A percentile compares a stretch with the other conserved stretches of the same genome.
phyloP scores from a whole-genome alignment of 805 yeast species.

The Wickerhamomyces bovis region DNA sequence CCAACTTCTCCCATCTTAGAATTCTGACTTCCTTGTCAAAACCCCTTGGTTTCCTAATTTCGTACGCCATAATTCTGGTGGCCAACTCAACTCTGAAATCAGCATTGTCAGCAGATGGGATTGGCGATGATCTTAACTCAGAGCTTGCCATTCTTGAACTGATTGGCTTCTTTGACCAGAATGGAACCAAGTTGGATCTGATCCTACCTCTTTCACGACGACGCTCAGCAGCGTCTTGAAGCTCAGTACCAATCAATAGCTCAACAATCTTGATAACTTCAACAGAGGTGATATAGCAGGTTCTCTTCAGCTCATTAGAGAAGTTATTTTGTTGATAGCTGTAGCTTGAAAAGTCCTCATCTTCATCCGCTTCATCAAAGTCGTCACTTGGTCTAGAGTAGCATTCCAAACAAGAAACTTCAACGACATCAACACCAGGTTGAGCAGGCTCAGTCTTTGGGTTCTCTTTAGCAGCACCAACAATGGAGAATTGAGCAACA shows the following conservation, averaged over 20 bases:
- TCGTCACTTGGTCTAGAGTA: conserved; percentile 27
- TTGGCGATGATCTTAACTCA: conserved; percentile 11
- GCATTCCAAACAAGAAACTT: conserved; percentile 55
- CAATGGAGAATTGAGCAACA: conserved; percentile 42
- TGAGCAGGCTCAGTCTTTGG: conserved; percentile 35
- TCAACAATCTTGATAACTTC: conserved; percentile 65
- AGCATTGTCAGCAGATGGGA: conserved; percentile 17
- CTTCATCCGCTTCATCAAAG: conserved; percentile 24
- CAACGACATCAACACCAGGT: conserved; percentile 43
- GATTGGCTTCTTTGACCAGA: conserved; percentile 58
- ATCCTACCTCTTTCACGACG: conserved; percentile 63
- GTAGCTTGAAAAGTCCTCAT: conserved; percentile 1
- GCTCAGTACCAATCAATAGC: conserved; percentile 46
- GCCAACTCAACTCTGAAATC: conserved; percentile 50
- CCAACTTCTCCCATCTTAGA: conserved; percentile 52
- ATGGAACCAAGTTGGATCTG: conserved; percentile 59
- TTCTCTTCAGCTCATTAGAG: conserved; percentile 7
- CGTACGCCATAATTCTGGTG: conserved; percentile 59
- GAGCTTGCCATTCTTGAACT: conserved; percentile 30
- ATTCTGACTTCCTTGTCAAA: conserved; percentile 65
- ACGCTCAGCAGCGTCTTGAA: conserved; percentile 41
- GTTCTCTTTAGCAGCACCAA: conserved; percentile 45
- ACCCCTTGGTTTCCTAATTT: conserved; percentile 57
- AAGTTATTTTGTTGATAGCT: conserved; percentile 22
- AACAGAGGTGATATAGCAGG: conserved; percentile 53